Base-by-base conservation (phyloP, 352 stramenopile species). In the Pythium plurisporium region DNA sequence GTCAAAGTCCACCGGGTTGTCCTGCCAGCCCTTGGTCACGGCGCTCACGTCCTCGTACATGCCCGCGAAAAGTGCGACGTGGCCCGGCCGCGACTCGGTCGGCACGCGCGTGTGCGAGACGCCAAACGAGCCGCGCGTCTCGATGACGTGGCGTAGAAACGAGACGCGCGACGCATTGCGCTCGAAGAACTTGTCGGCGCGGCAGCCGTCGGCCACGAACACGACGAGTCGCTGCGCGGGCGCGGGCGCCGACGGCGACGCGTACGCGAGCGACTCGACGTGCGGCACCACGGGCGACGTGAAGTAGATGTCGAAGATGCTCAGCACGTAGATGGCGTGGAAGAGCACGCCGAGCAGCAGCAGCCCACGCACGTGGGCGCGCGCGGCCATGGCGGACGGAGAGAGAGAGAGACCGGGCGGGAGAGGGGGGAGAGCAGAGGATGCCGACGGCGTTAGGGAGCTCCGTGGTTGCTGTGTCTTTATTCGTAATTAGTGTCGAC, bases 271-370 rank as follows among this genome's bases (percentile, higher is more conserved):
- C 56, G 73, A 84, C 58, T 78, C 69, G 38, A 94, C 75, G 59
- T 85, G 72, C 22, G 63, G 62, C 30, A 93, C 85, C 4, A 95
- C 77, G 31, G 82, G 85, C 9, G 82, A 92, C 57, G 79, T 91
- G 70, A 95, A 95, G 82, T 95, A 95, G 51, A 95, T 93, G 69
- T 95, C 85, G 59, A 95, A 93, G 73, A 95, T 93, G 59, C 85
- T 95, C 23, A 92, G 69, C 56, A 95, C 80, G 74, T 95, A 95
- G 43, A 87, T 59, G 22, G 70, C 74, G 64, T 95, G 85, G 71
- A 95, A 91, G 46, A 76, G 42, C 40, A 91, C 81, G 58, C 82
- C 82, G 27, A 93, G 72, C 58, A 89, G 40, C 30, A 92, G 69
- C 34, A 92, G 63, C 11, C 55, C 51, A 29, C 45, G 36, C 36